Percentiles rank a stretch among this genome's conserved stretches.
Conservation (phyloP, 1,284 basidiomycete genomes). For the Tilletia walkeri region DNA sequence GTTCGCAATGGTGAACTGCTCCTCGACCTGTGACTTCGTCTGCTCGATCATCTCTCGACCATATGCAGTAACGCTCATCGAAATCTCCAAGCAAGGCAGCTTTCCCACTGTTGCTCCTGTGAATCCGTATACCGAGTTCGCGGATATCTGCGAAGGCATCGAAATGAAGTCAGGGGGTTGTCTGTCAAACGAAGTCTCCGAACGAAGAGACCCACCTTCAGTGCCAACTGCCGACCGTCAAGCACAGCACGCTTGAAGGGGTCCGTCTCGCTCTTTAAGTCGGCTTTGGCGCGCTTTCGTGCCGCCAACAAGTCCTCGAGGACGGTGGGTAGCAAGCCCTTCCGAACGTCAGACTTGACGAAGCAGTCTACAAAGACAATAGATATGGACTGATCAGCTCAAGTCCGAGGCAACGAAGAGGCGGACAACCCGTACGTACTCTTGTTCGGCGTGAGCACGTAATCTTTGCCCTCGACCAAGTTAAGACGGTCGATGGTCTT, state of each 20-base stretch:
- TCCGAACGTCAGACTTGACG: constrained; percentile 44
- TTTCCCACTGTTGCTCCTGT: constrained; percentile 55
- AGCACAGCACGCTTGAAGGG: constrained; percentile 54
- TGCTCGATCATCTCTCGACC: constrained; percentile 56
- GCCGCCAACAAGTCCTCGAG: constrained; percentile 51
- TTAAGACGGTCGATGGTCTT: constrained; percentile 50
- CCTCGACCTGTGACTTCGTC: constrained; percentile 50
- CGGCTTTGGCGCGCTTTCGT: constrained; percentile 53
- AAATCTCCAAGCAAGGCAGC: constrained; percentile 54
- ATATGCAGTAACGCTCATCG: constrained; percentile 55
- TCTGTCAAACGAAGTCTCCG: too few species aligned
- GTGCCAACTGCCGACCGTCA: constrained; percentile 53
- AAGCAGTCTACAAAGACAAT: constrained; percentile 34
- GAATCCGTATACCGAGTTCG: constrained; percentile 56
- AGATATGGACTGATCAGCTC: background rate
- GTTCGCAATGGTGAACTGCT: constrained; percentile 52
- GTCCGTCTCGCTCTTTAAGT: constrained; percentile 55
- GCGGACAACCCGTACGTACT: constrained; percentile 16
- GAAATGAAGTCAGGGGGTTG: background rate
- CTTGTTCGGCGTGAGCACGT: constrained; percentile 54
- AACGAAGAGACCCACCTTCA: constrained; percentile 31
- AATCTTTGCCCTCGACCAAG: constrained; percentile 48
- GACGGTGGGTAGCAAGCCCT: constrained; percentile 52
- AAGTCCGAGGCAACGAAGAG: background rate
- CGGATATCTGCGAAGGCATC: constrained; percentile 32